Percentiles rank a stretch among this genome's conserved stretches.
These are phyloP conservation scores for Apophysomyces elegans DNA, from an alignment of 371 early-diverging fungal species.

Conservation along the genomic window DNA sequence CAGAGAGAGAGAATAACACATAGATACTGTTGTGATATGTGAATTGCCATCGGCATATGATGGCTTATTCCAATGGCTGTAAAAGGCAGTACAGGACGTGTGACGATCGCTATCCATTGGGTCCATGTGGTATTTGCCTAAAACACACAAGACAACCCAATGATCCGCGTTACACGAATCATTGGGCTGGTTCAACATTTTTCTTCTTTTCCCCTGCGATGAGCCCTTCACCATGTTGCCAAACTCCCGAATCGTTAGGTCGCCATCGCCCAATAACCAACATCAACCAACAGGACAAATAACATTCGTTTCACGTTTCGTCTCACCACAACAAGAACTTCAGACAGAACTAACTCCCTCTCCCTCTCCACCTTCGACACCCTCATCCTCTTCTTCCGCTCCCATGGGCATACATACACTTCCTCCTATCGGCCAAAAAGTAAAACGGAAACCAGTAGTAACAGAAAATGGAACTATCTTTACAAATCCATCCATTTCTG, in stretches of 20 bases:
- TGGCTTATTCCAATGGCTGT: too few relatives aligned
- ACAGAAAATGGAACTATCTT: conserved; percentile 6
- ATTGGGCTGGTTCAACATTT: conserved; percentile 11
- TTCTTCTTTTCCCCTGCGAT: conserved; percentile 15
- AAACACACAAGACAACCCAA: conserved; percentile 3
- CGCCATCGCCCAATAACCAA: conserved; percentile 5
- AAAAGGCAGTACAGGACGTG: too few relatives aligned
- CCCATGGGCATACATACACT: conserved; percentile 7
- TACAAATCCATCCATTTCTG: background rate
- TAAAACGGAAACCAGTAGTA: conserved; percentile 17
- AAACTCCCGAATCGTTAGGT: conserved; percentile 23
- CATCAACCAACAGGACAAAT: conserved; percentile 11
- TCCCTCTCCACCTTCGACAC: conserved; percentile 1
- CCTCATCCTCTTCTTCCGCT: background rate
- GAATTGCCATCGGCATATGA: too few relatives aligned
- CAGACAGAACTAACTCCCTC: conserved; percentile 11
- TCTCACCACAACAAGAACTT: conserved; percentile 12
- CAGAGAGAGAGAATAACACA: too few relatives aligned
- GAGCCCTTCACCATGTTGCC: conserved; percentile 23
- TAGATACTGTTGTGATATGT: too few relatives aligned
- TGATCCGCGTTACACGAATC: conserved; percentile 12
- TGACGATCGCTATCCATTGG: background rate
- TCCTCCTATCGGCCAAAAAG: conserved; percentile 15
- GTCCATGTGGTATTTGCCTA: conserved; percentile 6
- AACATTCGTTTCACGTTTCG: conserved; percentile 12